phyloP scores from a whole-genome alignment of 1,139 yeast species.

The Eremothecium cymbalariae region DNA sequence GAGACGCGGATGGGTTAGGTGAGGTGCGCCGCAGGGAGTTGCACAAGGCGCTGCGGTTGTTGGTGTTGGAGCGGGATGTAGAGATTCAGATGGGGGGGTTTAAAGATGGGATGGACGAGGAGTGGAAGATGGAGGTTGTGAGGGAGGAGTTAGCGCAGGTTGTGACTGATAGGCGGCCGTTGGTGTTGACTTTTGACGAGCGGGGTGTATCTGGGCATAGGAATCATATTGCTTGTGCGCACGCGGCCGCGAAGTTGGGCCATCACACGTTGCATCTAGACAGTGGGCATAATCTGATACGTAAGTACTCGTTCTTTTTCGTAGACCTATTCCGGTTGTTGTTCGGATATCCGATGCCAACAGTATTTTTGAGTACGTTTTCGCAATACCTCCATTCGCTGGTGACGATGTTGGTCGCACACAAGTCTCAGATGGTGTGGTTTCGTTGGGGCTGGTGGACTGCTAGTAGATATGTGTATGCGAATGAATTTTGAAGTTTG shows the following conservation, averaged over 20 bases:
- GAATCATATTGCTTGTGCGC: conserved; percentile 65
- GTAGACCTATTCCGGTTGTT: conserved; percentile 5
- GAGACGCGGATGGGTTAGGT: conserved; percentile 73
- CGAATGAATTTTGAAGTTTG: conserved; percentile 43
- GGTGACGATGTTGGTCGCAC: conserved; percentile 77
- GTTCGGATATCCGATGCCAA: conserved; percentile 19
- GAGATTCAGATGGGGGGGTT: conserved; percentile 41
- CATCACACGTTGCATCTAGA: conserved; percentile 7
- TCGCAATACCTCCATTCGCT: conserved; percentile 52
- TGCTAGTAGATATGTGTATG: conserved; percentile 53
- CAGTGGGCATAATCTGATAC: conserved; percentile 7
- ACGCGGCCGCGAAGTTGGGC: conserved; percentile 43
- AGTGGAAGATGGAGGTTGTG: conserved; percentile 46
- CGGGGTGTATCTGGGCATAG: conserved; percentile 79
- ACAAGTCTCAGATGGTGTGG: conserved; percentile 91
- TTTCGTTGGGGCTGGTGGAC: conserved; percentile 85
- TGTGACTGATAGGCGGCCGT: conserved; percentile 29
- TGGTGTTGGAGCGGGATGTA: conserved; percentile 48
- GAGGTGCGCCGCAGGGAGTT: conserved; percentile 52
- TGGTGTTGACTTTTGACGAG: conserved; percentile 72
- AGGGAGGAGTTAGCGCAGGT: conserved; percentile 32
- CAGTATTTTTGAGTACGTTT: conserved; percentile 30
- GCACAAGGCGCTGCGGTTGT: conserved; percentile 43
- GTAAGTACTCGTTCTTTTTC: conserved; percentile 30
- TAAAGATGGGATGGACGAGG: conserved; percentile 64